These are phyloP conservation scores for Eragrostis tef DNA, from an alignment of 202 grass and related monocot genomes.

Conservation along the genomic window DNA sequence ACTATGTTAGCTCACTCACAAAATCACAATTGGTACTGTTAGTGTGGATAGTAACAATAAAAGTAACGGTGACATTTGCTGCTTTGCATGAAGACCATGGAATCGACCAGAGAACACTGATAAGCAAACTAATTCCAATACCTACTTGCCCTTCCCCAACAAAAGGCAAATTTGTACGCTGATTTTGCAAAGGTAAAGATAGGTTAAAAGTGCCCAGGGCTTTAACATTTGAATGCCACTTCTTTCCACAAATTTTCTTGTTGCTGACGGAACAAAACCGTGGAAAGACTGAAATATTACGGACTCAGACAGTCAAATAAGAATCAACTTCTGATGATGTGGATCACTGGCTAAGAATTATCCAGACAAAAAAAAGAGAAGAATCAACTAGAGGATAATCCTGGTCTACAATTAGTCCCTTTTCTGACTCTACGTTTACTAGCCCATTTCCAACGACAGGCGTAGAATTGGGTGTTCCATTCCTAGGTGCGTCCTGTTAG, in stretches of 20 bases:
- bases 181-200: constrained; percentile 21
- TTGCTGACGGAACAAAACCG: constrained; percentile 25
- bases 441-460: constrained; percentile 20
- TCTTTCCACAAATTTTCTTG: constrained; percentile 43
- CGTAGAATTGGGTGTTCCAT: no score
- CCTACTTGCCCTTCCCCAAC: background rate
- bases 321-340: background rate
- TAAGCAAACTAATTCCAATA: background rate
- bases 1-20: no score
- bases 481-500: no score
- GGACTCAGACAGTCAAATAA: background rate
- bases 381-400: constrained; percentile 39
- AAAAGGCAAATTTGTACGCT: background rate
- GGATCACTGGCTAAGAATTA: background rate
- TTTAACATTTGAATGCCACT: background rate
- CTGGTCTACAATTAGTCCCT: background rate
- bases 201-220: constrained; percentile 28
- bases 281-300: background rate
- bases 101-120: constrained; percentile 16
- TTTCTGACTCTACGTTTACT: no score
- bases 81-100: background rate
- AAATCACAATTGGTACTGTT: no score
- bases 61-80: constrained; percentile 3
- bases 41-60: background rate
- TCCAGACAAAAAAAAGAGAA: background rate